Conservation (phyloP, 169 alveolate genomes). For the Plasmodium ovale region DNA sequence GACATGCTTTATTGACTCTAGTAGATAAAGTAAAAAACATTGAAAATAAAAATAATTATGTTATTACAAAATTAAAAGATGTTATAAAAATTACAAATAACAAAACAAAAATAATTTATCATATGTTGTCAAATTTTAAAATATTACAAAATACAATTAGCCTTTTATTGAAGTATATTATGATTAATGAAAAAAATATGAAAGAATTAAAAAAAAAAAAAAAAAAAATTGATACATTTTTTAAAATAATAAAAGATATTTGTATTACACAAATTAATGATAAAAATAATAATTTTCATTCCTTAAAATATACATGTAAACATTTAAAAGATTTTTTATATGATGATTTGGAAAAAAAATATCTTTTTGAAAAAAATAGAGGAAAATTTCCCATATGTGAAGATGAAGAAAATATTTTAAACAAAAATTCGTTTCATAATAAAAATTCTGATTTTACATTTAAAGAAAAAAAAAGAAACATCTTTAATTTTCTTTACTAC, state of each 20-base stretch:
- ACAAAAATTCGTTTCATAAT: slow-evolving; percentile 28
- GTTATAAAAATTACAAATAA: slow-evolving; percentile 65
- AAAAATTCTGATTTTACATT: slow-evolving; percentile 35
- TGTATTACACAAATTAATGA: slow-evolving; percentile 47
- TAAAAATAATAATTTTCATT: slow-evolving; percentile 5
- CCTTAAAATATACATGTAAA: slow-evolving; percentile 30
- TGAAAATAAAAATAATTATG: slow-evolving; percentile 63
- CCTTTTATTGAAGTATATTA: slow-evolving; percentile 48
- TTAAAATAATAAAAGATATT: slow-evolving; percentile 34
- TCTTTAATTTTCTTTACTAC: slow-evolving; percentile 53
- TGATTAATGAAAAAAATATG: slow-evolving; percentile 73
- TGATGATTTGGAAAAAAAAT: slow-evolving; percentile 63
- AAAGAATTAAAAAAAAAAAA: slow-evolving; percentile 29
- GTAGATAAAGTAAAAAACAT: slow-evolving; percentile 66
- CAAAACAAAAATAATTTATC: slow-evolving; percentile 64
- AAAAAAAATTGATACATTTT: slow-evolving; percentile 17
- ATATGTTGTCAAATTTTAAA: slow-evolving; percentile 58
- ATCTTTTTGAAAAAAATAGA: slow-evolving; percentile 27
- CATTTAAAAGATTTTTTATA: slow-evolving; percentile 47
- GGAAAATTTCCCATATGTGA: slow-evolving; percentile 30
- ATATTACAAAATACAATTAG: slow-evolving; percentile 53
- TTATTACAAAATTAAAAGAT: slow-evolving; percentile 41
- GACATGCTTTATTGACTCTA: slow-evolving; percentile 63
- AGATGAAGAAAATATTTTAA: slow-evolving; percentile 28
- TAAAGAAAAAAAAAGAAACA: slow-evolving; percentile 40